These are phyloP conservation scores for Aspergillus pseudonomiae DNA, from an alignment of 2,329 filamentous ascomycete species.

Conservation along the genomic window DNA sequence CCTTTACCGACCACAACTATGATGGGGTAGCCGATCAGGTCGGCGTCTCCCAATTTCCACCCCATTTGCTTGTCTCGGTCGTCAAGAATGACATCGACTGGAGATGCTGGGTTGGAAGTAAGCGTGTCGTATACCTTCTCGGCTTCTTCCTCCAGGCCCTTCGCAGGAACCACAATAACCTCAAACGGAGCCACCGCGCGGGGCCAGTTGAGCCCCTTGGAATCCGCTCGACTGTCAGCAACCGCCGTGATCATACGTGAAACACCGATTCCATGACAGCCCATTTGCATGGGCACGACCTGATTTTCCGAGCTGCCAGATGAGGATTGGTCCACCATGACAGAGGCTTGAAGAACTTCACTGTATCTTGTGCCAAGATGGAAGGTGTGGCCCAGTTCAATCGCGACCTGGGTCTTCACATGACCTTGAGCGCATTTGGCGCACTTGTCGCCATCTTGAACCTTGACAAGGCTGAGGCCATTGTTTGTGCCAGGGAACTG, in stretches of 20 bases:
- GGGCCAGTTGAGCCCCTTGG: conserved; percentile 83
- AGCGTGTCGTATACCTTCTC: conserved; percentile 67
- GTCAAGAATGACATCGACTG: conserved; percentile 71
- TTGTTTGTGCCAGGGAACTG: conserved; percentile 44
- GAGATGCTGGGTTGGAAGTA: conserved; percentile 23
- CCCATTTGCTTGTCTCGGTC: conserved; percentile 69
- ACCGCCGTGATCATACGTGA: conserved; percentile 87
- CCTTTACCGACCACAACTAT: conserved; percentile 75
- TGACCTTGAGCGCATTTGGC: conserved; percentile 67
- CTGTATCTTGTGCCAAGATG: conserved; percentile 90
- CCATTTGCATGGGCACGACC: conserved; percentile 77
- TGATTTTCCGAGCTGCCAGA: conserved; percentile 29
- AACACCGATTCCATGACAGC: conserved; percentile 93
- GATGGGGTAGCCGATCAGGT: conserved; percentile 84
- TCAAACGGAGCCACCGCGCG: conserved; percentile 83
- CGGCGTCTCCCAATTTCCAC: conserved; percentile 90
- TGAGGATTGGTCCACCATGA: conserved; percentile 50
- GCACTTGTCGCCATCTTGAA: conserved; percentile 71
- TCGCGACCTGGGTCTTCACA: conserved; percentile 69
- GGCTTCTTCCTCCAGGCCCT: conserved; percentile 52
- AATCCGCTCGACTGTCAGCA: conserved; percentile 73
- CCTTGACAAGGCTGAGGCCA: conserved; percentile 65
- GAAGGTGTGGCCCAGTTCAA: conserved; percentile 95
- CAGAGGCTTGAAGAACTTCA: conserved; percentile 67
- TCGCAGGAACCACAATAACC: conserved; percentile 65